Evolutionary conservation across 1,284 basidiomycete species (phyloP), one percentile per base, ranked within the genome.

Genomic region (Termitomyces sp.): DNA sequence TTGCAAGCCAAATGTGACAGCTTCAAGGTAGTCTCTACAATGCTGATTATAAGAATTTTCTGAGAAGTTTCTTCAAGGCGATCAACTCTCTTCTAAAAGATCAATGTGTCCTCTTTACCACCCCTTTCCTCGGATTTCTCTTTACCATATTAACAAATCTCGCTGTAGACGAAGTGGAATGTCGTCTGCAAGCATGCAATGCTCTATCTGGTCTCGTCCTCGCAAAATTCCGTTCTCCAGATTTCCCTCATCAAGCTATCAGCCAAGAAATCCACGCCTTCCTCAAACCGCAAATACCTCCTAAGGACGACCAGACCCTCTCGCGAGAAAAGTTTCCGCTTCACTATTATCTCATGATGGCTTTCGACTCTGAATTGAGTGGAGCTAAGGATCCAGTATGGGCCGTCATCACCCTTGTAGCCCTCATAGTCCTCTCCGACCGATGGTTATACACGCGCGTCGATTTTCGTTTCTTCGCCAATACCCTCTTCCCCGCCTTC

Each of bases 371-470:
- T 0, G 21, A 42, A 30, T 49, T 46, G 10, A 33, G 36, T 17
- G 30, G 31, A 12, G 28, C 15, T 1, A 62, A 68, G 17, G 70
- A 73, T 9, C 73, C 71, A 2, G 62, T 68, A 13, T 77, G 75
- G 69, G 70, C 67, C 0, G 39, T 73, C 13, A 61, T 73, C 10
- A 67, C 77, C 15, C 61, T 79, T 0, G 73, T 78, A 0, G 78
- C 73, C n/a, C 64, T 83, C 34, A 71, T 79, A 41, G 57, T 80
- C 28, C 72, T 84, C 41, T 69, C 75, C 45, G 82, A 77, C 46
- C 64, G 67, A 15, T 62, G 65, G 1, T 56, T 82, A 15, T 83
- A 83, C 61, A 60, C 64, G 24, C 73, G 73, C 2, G 60, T 63
- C 0, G 65, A 71, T 12, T 58, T 83, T 33, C 77, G 72, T 58